Percentiles rank a stretch among this genome's conserved stretches.
Evolutionary conservation across 129 eudicot species (phyloP).

Genomic region (Sambucus nigra): DNA sequence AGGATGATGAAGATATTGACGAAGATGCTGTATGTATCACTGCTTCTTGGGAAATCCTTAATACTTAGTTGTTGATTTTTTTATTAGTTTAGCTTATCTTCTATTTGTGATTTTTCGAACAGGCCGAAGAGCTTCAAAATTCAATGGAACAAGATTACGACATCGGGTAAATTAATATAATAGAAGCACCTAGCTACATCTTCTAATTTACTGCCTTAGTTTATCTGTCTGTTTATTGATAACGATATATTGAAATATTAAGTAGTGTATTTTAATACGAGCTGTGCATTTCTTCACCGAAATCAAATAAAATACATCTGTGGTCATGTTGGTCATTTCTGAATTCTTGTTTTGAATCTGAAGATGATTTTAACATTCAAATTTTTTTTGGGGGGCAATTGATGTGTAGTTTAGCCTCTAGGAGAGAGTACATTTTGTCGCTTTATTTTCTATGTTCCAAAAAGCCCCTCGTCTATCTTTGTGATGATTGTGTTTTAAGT

Average conservation of each 20-base stretch:
- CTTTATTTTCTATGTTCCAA: too few species aligned
- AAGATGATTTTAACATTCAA: too few species aligned
- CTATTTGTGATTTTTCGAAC: background rate
- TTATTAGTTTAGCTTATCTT: too few species aligned
- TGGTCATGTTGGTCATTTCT: too few species aligned
- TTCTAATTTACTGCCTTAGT: background rate
- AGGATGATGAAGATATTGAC: slow-evolving; percentile 64
- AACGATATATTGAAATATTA: background rate
- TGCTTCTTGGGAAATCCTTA: background rate
- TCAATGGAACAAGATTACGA: slow-evolving; percentile 85
- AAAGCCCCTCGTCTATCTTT: too few species aligned
- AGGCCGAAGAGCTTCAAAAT: slow-evolving; percentile 88
- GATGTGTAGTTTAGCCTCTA: too few species aligned
- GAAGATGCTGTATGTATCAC: slow-evolving; percentile 48
- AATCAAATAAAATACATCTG: too few species aligned
- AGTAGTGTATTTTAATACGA: background rate
- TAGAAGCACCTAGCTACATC: background rate
- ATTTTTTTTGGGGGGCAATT: too few species aligned
- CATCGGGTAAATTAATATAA: slow-evolving; percentile 42
- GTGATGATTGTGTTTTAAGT: too few species aligned
- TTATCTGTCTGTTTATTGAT: background rate
- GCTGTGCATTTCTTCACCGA: too few species aligned
- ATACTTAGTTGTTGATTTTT: background rate
- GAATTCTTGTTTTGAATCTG: too few species aligned
- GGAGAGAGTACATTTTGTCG: too few species aligned